Percentiles rank a stretch among this genome's conserved stretches.
Evolutionary conservation across 1,284 basidiomycete species (phyloP).

Genomic region (Ganoderma leucocontextum): DNA sequence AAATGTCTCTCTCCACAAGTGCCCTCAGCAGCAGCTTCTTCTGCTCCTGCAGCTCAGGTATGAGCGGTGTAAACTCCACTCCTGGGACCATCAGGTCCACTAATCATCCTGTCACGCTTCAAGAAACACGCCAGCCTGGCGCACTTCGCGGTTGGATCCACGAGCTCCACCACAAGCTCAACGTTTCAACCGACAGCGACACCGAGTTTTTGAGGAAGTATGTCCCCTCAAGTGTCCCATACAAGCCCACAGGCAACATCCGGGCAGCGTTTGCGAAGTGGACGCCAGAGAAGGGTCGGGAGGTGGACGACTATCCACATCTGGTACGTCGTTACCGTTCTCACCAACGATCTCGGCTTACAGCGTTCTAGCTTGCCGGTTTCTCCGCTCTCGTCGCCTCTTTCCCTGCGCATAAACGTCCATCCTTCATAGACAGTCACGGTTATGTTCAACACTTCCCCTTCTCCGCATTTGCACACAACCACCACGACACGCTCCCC

Average conservation of each 20-base stretch:
- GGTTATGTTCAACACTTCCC: background rate
- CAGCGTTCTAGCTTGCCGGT: background rate
- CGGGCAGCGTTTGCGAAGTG: background rate
- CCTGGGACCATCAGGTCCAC: background rate
- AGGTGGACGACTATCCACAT: background rate
- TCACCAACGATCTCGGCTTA: background rate
- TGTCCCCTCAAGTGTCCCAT: background rate
- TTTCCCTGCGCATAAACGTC: slow-evolving; percentile 2
- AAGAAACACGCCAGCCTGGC: background rate
- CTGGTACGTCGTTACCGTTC: background rate
- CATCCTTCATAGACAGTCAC: slow-evolving; percentile 4
- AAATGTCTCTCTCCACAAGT: background rate
- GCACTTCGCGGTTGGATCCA: background rate
- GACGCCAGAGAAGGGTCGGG: background rate
- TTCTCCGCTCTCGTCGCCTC: slow-evolving; percentile 8
- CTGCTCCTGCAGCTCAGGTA: slow-evolving; percentile 1
- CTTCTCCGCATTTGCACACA: background rate
- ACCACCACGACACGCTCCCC: slow-evolving; percentile 1
- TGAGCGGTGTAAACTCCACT: background rate
- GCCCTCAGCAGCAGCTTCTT: background rate
- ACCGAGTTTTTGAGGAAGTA: background rate
- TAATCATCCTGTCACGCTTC: background rate
- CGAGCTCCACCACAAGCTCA: background rate
- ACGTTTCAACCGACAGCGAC: background rate
- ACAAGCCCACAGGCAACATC: background rate